phyloP scores from a whole-genome alignment of 2,329 filamentous ascomycete genomes.

The Stylonectria norvegica region DNA sequence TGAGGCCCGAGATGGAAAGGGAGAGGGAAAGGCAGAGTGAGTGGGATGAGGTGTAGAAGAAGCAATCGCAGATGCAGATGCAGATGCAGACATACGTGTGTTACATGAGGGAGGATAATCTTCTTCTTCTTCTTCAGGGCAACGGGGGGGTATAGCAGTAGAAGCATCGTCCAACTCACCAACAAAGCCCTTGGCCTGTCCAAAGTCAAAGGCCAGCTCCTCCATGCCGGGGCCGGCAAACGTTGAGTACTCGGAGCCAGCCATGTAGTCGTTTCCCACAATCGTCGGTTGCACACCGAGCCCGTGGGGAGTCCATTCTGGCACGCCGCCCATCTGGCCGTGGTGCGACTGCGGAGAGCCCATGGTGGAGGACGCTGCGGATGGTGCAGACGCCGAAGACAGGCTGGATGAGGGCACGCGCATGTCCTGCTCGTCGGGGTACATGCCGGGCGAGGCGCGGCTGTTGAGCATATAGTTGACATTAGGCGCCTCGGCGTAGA shows the following conservation, averaged over 20 bases:
- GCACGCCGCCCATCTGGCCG: conserved; percentile 53
- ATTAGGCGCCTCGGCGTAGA: conserved; percentile 44
- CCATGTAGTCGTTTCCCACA: conserved; percentile 54
- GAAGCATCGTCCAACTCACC: conserved; percentile 46
- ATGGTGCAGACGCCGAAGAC: conserved; percentile 59
- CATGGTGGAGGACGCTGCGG: conserved; percentile 63
- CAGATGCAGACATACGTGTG: neutral
- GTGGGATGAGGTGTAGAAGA: conserved; percentile 22
- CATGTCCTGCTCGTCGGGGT: conserved; percentile 50
- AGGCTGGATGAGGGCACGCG: conserved; percentile 53
- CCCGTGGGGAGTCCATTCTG: conserved; percentile 55
- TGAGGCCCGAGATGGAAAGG: neutral
- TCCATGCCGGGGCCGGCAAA: conserved; percentile 49
- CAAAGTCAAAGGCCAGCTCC: conserved; percentile 49
- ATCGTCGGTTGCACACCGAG: conserved; percentile 62
- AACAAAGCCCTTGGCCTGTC: conserved; percentile 49
- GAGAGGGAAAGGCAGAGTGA: conserved; percentile 3
- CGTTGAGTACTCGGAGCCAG: conserved; percentile 53
- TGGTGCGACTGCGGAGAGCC: conserved; percentile 64
- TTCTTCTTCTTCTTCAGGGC: conserved; percentile 1
- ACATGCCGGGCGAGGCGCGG: conserved; percentile 47
- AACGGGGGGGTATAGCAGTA: conserved; percentile 11
- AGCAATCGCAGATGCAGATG: conserved; percentile 22
- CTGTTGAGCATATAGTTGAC: conserved; percentile 43
- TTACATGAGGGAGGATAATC: no score